Conservation (phyloP, 2,329 filamentous ascomycete species). For the Furcasterigmium sp. region DNA sequence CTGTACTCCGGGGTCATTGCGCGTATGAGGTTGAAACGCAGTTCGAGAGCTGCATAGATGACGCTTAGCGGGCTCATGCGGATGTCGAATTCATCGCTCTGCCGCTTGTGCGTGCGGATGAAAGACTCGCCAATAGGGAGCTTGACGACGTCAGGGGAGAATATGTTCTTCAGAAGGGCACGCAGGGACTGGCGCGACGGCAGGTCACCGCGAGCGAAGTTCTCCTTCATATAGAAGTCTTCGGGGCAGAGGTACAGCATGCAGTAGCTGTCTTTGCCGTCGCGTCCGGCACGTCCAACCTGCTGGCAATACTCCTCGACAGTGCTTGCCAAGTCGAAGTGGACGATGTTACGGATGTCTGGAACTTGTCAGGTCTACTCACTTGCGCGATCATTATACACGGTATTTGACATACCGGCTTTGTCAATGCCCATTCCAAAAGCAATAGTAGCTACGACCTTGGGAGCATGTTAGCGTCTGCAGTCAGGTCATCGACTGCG, state of each 20-base stretch:
- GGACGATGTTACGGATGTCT: slow-evolving; percentile 49
- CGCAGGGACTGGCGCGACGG: slow-evolving; percentile 46
- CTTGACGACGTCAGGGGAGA: slow-evolving; percentile 26
- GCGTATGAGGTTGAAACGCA: slow-evolving; percentile 51
- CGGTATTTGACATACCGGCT: slow-evolving; percentile 16
- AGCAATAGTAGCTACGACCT: slow-evolving; percentile 49
- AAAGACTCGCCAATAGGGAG: slow-evolving; percentile 35
- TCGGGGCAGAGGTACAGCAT: slow-evolving; percentile 52
- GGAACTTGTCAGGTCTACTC: slow-evolving; percentile 7
- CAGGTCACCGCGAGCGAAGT: slow-evolving; percentile 54
- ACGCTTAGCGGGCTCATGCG: slow-evolving; percentile 41
- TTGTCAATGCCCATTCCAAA: slow-evolving; percentile 60
- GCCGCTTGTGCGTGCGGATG: slow-evolving; percentile 36
- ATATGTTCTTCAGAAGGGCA: slow-evolving; percentile 45
- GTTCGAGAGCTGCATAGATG: slow-evolving; percentile 56
- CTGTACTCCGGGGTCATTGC: slow-evolving; percentile 53
- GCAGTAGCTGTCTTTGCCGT: slow-evolving; percentile 48
- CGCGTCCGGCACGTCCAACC: slow-evolving; percentile 49
- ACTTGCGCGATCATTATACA: not conserved
- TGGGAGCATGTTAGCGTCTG: not conserved
- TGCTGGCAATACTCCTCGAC: slow-evolving; percentile 55
- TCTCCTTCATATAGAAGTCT: slow-evolving; percentile 53
- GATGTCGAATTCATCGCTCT: slow-evolving; percentile 49
- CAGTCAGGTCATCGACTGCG: too few species aligned
- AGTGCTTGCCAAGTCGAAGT: slow-evolving; percentile 45